Evolutionary conservation across 1,139 yeast genomes (phyloP).

Genomic region (Lodderomyces margitis): DNA sequence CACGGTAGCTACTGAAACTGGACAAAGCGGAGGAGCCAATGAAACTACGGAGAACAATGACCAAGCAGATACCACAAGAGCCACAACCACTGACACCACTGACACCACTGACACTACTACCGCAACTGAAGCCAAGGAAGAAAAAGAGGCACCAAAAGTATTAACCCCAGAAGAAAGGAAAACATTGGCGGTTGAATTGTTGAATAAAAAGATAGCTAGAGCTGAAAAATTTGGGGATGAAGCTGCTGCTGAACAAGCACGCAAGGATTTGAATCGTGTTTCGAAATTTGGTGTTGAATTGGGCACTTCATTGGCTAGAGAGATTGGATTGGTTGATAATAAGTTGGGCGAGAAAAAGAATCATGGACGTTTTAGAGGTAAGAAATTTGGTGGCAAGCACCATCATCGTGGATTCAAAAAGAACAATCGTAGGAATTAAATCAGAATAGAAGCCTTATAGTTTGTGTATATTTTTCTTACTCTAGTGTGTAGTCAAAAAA

Average conservation of each 20-base stretch:
- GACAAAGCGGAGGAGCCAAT: constrained; percentile 14
- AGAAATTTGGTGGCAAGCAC: constrained; percentile 8
- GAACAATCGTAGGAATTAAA: constrained; percentile 3
- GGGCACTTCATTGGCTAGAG: constrained; percentile 65
- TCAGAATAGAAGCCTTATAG: background rate
- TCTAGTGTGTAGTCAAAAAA: background rate
- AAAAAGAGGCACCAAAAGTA: constrained; percentile 34
- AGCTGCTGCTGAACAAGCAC: constrained; percentile 50
- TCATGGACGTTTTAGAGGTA: constrained; percentile 13
- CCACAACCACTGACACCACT: constrained; percentile 12
- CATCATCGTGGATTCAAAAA: constrained; percentile 7
- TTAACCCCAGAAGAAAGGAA: constrained; percentile 69
- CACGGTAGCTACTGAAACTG: constrained; percentile 20
- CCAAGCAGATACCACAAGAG: constrained; percentile 8
- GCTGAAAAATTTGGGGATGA: constrained; percentile 77
- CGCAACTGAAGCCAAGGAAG: constrained; percentile 14
- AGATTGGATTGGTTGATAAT: constrained; percentile 54
- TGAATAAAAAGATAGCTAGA: constrained; percentile 66
- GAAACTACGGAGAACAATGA: background rate
- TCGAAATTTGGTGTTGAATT: constrained; percentile 81
- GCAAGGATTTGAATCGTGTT: constrained; percentile 63
- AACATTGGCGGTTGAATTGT: constrained; percentile 62
- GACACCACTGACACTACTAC: constrained; percentile 11
- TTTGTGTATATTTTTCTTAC: background rate
- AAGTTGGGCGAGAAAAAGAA: constrained; percentile 24